Conservation (phyloP, 345 rosid genomes). For the Excoecaria cochinchinensis region DNA sequence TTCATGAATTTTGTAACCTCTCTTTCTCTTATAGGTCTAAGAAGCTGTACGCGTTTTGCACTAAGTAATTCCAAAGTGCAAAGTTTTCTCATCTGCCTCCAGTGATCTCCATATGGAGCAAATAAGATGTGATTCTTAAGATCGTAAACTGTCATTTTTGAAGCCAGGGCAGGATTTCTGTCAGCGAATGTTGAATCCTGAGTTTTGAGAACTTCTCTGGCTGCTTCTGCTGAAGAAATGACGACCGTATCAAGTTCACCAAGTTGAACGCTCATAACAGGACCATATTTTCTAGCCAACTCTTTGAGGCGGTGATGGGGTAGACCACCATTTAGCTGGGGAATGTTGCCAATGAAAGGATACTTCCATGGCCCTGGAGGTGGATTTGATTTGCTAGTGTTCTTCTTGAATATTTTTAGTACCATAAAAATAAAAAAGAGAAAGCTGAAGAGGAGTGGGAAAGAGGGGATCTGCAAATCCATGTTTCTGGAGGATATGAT, state of each 20-base stretch:
- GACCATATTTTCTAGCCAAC: slow-evolving; percentile 34
- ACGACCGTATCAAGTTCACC: slow-evolving; percentile 24
- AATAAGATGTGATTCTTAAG: not conserved
- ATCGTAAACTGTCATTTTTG: slow-evolving; percentile 9
- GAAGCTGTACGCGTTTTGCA: slow-evolving; percentile 19
- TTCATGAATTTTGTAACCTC: slow-evolving; percentile 12
- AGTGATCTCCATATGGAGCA: slow-evolving; percentile 25
- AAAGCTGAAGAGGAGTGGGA: not conserved
- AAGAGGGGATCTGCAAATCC: not conserved
- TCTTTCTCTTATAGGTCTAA: slow-evolving; percentile 18
- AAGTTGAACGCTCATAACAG: slow-evolving; percentile 31
- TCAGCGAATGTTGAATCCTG: slow-evolving; percentile 29
- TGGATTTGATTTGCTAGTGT: not conserved
- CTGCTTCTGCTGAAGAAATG: slow-evolving; percentile 25
- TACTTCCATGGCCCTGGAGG: slow-evolving; percentile 38
- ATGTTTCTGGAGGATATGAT: not conserved
- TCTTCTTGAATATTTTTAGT: not conserved
- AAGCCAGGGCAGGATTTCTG: slow-evolving; percentile 12
- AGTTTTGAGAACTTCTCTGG: slow-evolving; percentile 30
- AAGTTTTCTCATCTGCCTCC: slow-evolving; percentile 32
- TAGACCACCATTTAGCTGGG: slow-evolving; percentile 22
- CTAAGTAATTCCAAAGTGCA: slow-evolving; percentile 17
- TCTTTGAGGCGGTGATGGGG: slow-evolving; percentile 24
- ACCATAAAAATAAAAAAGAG: not conserved
- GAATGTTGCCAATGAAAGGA: slow-evolving; percentile 35